Evolutionary conservation across 164 flowering plant genomes (phyloP).

Genomic region (Berberis vulgaris): DNA sequence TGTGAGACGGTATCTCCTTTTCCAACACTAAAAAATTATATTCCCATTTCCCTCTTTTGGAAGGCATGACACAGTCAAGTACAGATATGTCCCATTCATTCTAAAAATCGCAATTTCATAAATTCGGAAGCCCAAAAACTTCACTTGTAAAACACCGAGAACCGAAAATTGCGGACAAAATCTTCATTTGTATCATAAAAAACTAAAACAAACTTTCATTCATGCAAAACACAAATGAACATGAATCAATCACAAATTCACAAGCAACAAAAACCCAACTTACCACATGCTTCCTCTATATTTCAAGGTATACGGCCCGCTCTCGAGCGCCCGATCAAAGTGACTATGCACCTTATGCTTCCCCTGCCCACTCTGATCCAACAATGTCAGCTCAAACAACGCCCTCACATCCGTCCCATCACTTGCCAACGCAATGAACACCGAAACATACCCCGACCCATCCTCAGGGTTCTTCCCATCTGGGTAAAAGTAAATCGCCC

Average conservation of each 20-base stretch:
- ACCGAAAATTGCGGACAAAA: neutral
- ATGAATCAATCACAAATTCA: neutral
- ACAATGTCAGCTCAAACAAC: slow-evolving; percentile 58
- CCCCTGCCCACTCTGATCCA: slow-evolving; percentile 78
- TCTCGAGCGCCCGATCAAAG: slow-evolving; percentile 65
- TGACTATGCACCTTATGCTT: slow-evolving; percentile 84
- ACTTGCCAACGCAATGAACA: slow-evolving; percentile 73
- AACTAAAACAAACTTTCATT: neutral
- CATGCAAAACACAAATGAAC: neutral
- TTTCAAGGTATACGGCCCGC: slow-evolving; percentile 78
- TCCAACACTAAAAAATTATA: too few species aligned
- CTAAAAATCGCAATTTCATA: neutral
- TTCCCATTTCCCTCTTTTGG: neutral
- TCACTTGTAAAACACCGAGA: neutral
- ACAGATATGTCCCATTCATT: neutral
- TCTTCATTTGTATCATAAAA: neutral
- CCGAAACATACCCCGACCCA: slow-evolving; percentile 57
- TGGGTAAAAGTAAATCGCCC: slow-evolving; percentile 91
- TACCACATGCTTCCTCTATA: slow-evolving; percentile 95
- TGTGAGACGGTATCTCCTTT: too few species aligned
- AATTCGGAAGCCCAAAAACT: neutral
- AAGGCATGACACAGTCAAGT: neutral
- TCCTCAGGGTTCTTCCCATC: slow-evolving; percentile 91
- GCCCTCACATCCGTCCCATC: slow-evolving; percentile 84
- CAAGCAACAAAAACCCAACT: neutral